phyloP scores from a whole-genome alignment of 495 filamentous ascomycete species.

The Penicillium chermesinum region DNA sequence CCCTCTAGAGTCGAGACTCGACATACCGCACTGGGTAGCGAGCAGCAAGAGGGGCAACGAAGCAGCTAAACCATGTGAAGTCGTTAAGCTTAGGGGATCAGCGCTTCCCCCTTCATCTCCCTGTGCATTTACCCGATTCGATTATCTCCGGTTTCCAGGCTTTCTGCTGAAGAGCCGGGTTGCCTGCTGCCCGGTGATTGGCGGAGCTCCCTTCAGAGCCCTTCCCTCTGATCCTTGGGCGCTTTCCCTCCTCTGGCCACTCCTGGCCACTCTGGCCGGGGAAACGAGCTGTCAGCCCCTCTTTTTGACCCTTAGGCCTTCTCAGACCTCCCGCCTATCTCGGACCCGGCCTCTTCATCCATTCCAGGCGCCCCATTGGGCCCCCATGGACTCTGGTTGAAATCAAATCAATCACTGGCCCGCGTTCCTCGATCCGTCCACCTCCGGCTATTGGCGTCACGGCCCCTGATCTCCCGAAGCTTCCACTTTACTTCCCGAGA shows the following conservation, averaged over 20 bases:
- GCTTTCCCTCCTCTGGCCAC: too few species aligned
- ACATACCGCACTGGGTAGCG: not conserved
- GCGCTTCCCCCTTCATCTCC: not conserved
- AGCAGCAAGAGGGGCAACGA: too few species aligned
- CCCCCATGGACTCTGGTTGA: not conserved
- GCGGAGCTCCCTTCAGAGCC: too few species aligned
- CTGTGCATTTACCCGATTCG: constrained; percentile 28
- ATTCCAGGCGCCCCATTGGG: not conserved
- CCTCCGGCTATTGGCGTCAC: not conserved
- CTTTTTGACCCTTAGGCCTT: too few species aligned
- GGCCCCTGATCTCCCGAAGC: constrained; percentile 7
- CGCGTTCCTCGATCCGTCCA: not conserved
- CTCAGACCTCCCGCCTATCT: too few species aligned
- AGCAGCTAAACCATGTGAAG: too few species aligned
- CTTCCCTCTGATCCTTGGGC: too few species aligned
- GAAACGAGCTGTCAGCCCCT: too few species aligned
- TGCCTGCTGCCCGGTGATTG: too few species aligned
- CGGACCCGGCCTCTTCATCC: not conserved
- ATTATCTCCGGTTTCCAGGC: constrained; percentile 1
- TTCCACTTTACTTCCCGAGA: constrained; percentile 10
- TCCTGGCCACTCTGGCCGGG: too few species aligned
- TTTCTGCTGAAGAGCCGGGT: too few species aligned
- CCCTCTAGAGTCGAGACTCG: constrained; percentile 4
- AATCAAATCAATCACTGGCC: not conserved
- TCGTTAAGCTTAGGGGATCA: not conserved